These are phyloP conservation scores for Scutellaria minor DNA, from an alignment of 257 asterid species.

Conservation along the genomic window DNA sequence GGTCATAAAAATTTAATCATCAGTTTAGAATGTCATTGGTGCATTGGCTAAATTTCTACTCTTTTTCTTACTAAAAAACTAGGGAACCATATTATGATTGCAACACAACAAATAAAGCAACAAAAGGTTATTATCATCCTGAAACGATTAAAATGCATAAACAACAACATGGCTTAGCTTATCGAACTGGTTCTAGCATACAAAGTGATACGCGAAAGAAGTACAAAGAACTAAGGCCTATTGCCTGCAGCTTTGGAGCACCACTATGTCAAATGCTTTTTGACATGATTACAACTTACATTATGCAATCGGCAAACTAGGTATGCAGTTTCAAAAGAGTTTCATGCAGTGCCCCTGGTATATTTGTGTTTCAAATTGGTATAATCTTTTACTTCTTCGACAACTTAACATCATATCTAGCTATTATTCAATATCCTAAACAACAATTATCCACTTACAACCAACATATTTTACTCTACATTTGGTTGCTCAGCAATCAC, in stretches of 20 bases:
- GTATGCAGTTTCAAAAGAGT: background rate
- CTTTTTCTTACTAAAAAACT: background rate
- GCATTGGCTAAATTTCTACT: background rate
- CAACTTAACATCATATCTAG: conserved; percentile 4
- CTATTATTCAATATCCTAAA: background rate
- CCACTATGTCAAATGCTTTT: background rate
- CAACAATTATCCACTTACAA: background rate
- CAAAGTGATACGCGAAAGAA: background rate
- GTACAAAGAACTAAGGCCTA: background rate
- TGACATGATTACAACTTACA: background rate
- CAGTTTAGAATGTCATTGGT: background rate
- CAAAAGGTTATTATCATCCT: background rate
- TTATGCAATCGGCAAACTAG: background rate
- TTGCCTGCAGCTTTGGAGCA: background rate
- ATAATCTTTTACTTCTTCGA: background rate
- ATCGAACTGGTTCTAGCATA: background rate
- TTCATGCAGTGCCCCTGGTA: background rate
- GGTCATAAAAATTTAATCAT: background rate
- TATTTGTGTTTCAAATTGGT: background rate
- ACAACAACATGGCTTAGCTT: background rate
- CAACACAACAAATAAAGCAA: background rate
- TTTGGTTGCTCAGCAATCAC: conserved; percentile 15
- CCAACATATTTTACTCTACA: background rate
- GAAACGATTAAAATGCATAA: background rate
- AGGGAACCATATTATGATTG: background rate